Evolutionary conservation across 176 grass and related monocot genomes (phyloP).

Genomic region (Oryza rufipogon): DNA sequence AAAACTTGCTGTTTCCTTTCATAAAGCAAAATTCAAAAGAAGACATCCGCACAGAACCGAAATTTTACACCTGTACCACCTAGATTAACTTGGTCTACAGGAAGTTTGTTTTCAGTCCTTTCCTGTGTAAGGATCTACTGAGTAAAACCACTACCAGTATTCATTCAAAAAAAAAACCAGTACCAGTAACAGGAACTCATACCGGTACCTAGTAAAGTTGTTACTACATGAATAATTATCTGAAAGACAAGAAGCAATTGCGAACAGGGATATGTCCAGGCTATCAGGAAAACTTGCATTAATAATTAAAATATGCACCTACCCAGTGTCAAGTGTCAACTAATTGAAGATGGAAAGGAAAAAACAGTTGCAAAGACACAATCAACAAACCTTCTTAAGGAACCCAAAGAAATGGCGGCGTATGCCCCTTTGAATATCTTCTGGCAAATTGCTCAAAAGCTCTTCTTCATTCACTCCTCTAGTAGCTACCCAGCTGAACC

Average conservation of each 20-base stretch:
- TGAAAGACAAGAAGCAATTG: not conserved
- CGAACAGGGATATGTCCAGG: not conserved
- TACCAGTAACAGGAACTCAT: not conserved
- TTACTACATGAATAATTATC: not conserved
- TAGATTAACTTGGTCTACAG: not conserved
- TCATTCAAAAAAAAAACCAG: not conserved
- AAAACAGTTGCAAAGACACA: not conserved
- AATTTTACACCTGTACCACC: not conserved
- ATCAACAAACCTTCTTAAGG: constrained; percentile 66
- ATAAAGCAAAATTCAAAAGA: not conserved
- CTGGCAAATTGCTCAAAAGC: constrained; percentile 76
- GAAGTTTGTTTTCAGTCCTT: not conserved
- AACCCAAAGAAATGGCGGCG: constrained; percentile 79
- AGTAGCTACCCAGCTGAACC: constrained; percentile 85
- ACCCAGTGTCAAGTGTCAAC: not conserved
- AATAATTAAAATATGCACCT: not conserved
- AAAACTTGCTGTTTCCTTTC: not conserved
- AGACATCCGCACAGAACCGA: not conserved
- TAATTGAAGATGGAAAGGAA: not conserved
- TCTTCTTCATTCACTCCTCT: constrained; percentile 87
- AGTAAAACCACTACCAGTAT: not conserved
- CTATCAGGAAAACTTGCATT: not conserved
- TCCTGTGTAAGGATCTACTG: not conserved
- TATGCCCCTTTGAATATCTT: constrained; percentile 92
- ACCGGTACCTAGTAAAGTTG: not conserved